phyloP scores from a whole-genome alignment of 2,329 filamentous ascomycete genomes.

The Calonectria fujianensis region DNA sequence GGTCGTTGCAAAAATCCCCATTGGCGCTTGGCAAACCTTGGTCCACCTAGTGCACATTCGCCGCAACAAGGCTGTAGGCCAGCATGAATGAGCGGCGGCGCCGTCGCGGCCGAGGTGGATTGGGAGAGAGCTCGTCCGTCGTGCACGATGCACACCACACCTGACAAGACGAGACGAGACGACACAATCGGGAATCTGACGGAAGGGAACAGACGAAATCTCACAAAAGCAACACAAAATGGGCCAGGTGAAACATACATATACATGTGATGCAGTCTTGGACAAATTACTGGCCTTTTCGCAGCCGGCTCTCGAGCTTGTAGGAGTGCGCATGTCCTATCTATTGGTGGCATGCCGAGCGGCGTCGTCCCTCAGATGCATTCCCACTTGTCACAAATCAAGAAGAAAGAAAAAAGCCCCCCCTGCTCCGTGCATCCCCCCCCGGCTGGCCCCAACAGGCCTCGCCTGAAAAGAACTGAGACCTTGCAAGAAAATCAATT shows the following conservation, averaged over 20 bases:
- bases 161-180: constrained; percentile 19
- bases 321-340: background rate
- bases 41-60: background rate
- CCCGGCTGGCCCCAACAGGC: background rate
- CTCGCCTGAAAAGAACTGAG: constrained; percentile 40
- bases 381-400: constrained; percentile 23
- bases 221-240: background rate
- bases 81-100: constrained; percentile 18
- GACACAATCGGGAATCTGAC: background rate
- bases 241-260: constrained; percentile 1
- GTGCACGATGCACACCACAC: constrained; percentile 3
- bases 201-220: background rate
- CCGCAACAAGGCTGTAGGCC: constrained; percentile 1
- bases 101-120: constrained; percentile 11
- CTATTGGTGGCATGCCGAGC: constrained; percentile 23
- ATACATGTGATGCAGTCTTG: constrained; percentile 8
- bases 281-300: background rate
- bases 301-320: background rate
- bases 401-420: background rate
- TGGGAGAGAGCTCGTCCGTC: background rate
- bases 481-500: constrained; percentile 29
- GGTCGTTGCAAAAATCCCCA: background rate
- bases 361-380: constrained; percentile 9
- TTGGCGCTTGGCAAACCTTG: background rate
- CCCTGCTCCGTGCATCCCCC: background rate